phyloP scores from a whole-genome alignment of 768 basidiomycete species.

The Cyclocybe aegerita region DNA sequence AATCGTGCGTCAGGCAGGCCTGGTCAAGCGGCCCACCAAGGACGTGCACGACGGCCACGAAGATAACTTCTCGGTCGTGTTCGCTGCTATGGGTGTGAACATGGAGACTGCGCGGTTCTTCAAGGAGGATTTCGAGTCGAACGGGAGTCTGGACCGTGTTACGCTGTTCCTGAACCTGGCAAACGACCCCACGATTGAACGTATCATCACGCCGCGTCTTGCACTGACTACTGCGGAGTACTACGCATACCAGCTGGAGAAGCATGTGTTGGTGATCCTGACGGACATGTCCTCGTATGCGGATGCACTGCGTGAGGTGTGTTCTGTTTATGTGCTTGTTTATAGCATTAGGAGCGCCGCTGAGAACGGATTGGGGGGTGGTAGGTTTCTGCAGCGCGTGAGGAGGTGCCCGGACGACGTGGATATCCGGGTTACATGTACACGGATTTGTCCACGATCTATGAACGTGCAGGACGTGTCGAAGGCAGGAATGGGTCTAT shows the following conservation, averaged over 20 bases:
- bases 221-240: slow-evolving; percentile 99
- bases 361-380: slow-evolving; percentile 18
- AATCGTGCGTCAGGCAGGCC: slow-evolving; percentile 98
- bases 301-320: slow-evolving; percentile 90
- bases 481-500: slow-evolving; percentile 98
- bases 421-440: slow-evolving; percentile 99
- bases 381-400: slow-evolving; percentile 95
- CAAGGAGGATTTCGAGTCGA: slow-evolving; percentile 99
- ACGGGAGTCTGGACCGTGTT: slow-evolving; percentile 94
- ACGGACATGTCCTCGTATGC: slow-evolving; percentile 99
- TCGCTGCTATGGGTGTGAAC: slow-evolving; percentile 99
- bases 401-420: slow-evolving; percentile 99
- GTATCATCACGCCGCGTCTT: slow-evolving; percentile 98
- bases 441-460: slow-evolving; percentile 98
- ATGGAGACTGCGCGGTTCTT: slow-evolving; percentile 99
- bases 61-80: slow-evolving; percentile 99
- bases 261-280: slow-evolving; percentile 98
- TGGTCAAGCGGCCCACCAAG: slow-evolving; percentile 96
- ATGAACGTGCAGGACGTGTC: slow-evolving; percentile 98
- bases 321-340: slow-evolving; percentile 24
- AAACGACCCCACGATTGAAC: slow-evolving; percentile 99
- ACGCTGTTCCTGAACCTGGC: slow-evolving; percentile 98
- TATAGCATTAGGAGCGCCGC: slow-evolving; percentile 4
- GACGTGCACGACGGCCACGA: slow-evolving; percentile 98
- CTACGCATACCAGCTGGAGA: slow-evolving; percentile 99